These are phyloP conservation scores for Phytopythium oedochilum DNA, from an alignment of 352 stramenopile species.

Conservation along the genomic window DNA sequence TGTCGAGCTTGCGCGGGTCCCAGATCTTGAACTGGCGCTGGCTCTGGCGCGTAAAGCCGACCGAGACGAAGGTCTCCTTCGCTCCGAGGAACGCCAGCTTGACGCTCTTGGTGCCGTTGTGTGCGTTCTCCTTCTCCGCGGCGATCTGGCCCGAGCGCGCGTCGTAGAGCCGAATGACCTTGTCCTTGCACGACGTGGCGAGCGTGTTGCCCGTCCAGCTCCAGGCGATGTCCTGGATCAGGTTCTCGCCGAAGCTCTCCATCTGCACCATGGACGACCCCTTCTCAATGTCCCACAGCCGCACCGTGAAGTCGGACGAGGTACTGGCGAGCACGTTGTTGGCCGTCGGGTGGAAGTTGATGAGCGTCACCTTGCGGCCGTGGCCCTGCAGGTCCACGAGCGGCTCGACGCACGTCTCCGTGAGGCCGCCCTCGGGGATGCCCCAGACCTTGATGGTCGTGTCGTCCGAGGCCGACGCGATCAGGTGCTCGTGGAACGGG, in stretches of 20 bases:
- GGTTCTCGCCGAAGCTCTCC: conserved; percentile 74
- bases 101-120: conserved; percentile 97
- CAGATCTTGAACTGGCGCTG: conserved; percentile 92
- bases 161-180: conserved; percentile 96
- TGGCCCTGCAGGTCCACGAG: conserved; percentile 96
- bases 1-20: conserved; percentile 87
- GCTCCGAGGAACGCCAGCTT: conserved; percentile 97
- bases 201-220: conserved; percentile 95
- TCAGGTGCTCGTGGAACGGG: conserved; percentile 95
- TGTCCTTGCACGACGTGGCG: conserved; percentile 98
- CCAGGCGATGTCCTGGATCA: conserved; percentile 98
- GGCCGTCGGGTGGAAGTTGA: conserved; percentile 97
- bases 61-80: conserved; percentile 95
- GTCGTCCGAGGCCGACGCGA: conserved; percentile 96
- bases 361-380: conserved; percentile 94
- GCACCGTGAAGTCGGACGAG: conserved; percentile 94
- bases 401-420: conserved; percentile 93
- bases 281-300: conserved; percentile 99
- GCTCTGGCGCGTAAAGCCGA: conserved; percentile 96
- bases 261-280: conserved; percentile 89
- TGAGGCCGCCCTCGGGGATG: conserved; percentile 93
- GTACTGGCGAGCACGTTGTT: conserved; percentile 96
- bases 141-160: conserved; percentile 82
- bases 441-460: conserved; percentile 98
- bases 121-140: conserved; percentile 84